Base-by-base conservation (phyloP, 176 grass and related monocot species). In the Zea luxurians region DNA sequence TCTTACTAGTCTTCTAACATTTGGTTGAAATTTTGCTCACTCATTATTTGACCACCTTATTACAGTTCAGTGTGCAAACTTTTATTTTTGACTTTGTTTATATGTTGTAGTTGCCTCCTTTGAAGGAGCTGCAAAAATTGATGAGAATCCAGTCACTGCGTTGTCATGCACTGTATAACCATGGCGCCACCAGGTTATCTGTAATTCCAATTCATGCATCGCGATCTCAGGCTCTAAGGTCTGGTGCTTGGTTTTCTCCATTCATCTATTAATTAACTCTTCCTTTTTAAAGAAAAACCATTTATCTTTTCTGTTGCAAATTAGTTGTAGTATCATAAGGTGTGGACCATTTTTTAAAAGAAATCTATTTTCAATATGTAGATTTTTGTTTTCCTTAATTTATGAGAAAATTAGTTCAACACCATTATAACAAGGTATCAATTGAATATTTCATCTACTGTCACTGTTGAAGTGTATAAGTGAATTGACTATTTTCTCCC, bases 81-180 rank as follows among this genome's bases (percentile, higher is more conserved):
- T 37, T 40, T 46, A 45, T 66, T 65, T 62, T 27, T 77, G 12
- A 18, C 13, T 71, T 80, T 77, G 49, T 80, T 89, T 70, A 70
- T 62, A 13, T 77, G 43, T 80, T 84, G 64, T 76, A 96, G 92
- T 80, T 87, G 64, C 86, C 86, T 69, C 92, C 87, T 74, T 74
- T 92, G 54, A 88, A 89, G 47, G 88, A 87, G 69, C 75, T 96
- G 62, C 83, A 88, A 16, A 88, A 92, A 61, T 79, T 86, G 77
- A 88, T 96, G 89, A 92, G 92, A 86, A 89, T 96, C 58, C 92
- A 90, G 42, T 91, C 88, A 80, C 84, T 96, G 8, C 87, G 89
- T 9, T 96, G 89, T 10, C 89, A 96, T 81, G 80, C 90, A 48
- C 83, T 96, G 34, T 96, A 96, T 80, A 89, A 91, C 78, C 88